Base-by-base conservation (phyloP, 164 flowering plant genomes). In the Piper longum region DNA sequence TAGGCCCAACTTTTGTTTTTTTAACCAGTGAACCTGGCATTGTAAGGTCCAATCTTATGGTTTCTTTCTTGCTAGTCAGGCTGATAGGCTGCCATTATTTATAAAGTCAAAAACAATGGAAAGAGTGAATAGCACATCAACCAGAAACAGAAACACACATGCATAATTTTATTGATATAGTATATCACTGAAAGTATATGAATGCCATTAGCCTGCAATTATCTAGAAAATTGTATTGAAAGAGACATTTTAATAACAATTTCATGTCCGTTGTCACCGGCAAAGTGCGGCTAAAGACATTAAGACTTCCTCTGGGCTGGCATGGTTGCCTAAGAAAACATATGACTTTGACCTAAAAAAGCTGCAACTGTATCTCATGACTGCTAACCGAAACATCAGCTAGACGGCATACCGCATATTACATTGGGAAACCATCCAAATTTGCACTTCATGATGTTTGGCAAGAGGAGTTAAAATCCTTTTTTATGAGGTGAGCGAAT, bases 1-100 rank as follows among this genome's bases (percentile, higher is more conserved):
- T 65, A 56, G 97, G 96, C 44, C 99, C 99, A 73, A 90, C 97
- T 75, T 79, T 88, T 67, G 85, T 79, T 70, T 87, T 93, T 74
- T 83, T 81, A 66, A 90, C 87, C 19, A 57, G 62, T 56, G 82
- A 73, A 62, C 76, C 83, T 67, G 67, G 59, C 36, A 65, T 60
- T 36, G 95, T 76, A 70, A 93, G 88, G 80, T 88, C 97, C 73
- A 90, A 54, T 76, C 89, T 83, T 45, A 70, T 67, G 54, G 79
- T 19, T 56, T 71, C 81, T 73, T 67, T 83, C 52, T 71, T 68
- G 56, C 79, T 77, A 18, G 17, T 62, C 61, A 86, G 67, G 64
- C 77, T 84, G 69, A 82, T 71, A 57, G 84, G 84, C 96, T 87
- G 74, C 70, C 8, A 61, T 36, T 52, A 43, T 12, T 52, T 11